These are phyloP conservation scores for Annulohypoxylon nitens DNA, from an alignment of 495 filamentous ascomycete genomes.

Conservation along the genomic window DNA sequence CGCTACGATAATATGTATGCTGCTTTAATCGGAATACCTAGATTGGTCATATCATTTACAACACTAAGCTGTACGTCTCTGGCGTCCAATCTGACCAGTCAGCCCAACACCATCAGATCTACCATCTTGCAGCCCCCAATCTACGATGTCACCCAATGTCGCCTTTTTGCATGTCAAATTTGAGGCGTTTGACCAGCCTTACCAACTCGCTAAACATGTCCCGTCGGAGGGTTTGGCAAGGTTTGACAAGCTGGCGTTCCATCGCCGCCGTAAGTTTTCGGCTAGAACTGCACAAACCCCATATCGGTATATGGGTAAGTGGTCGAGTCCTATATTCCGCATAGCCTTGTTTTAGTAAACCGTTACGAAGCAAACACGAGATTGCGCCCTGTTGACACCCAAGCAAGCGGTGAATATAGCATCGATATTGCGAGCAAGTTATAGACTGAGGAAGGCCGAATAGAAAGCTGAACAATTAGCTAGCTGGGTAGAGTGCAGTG, in stretches of 20 bases:
- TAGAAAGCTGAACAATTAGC: background rate
- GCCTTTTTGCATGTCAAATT: slow-evolving; percentile 29
- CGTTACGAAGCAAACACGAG: slow-evolving; percentile 25
- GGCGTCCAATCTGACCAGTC: slow-evolving; percentile 30
- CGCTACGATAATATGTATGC: slow-evolving; percentile 41
- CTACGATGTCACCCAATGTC: slow-evolving; percentile 35
- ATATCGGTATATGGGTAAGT: slow-evolving; percentile 12
- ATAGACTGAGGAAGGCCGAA: background rate
- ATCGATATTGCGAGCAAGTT: slow-evolving; percentile 7
- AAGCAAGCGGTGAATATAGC: slow-evolving; percentile 12
- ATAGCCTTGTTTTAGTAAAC: slow-evolving; percentile 21
- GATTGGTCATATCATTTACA: slow-evolving; percentile 36
- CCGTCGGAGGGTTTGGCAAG: background rate
- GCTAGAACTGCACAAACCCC: slow-evolving; percentile 7
- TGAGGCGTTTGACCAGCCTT: slow-evolving; percentile 37
- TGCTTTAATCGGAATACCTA: slow-evolving; percentile 6
- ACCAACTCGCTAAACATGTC: slow-evolving; percentile 7
- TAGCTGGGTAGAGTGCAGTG: background rate
- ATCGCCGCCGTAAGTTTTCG: slow-evolving; percentile 17
- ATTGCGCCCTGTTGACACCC: slow-evolving; percentile 5
- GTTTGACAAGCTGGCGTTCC: background rate
- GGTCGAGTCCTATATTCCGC: slow-evolving; percentile 10
- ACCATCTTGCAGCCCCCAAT: slow-evolving; percentile 33
- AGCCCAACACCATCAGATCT: slow-evolving; percentile 36
- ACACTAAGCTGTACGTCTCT: slow-evolving; percentile 1